Percentiles rank a stretch among this genome's conserved stretches.
Evolutionary conservation across 2,329 filamentous ascomycete genomes (phyloP).

Genomic region (Colletotrichum cuscutae): DNA sequence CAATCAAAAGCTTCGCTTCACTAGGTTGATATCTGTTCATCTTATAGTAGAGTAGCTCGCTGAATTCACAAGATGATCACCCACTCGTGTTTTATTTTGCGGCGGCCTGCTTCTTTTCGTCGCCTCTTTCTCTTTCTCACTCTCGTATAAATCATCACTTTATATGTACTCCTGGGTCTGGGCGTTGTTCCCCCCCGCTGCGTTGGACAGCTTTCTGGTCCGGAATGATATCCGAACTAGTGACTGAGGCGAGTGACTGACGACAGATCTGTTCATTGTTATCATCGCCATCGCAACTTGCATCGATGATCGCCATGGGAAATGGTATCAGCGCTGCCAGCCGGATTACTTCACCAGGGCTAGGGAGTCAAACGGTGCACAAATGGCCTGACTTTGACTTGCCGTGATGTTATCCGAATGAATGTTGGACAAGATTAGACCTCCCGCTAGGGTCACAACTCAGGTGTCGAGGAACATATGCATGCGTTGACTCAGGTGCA

Average conservation of each 20-base stretch:
- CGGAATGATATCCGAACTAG: too few species aligned
- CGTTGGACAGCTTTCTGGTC: too few species aligned
- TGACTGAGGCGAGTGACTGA: too few species aligned
- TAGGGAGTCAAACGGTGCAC: too few species aligned
- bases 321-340: not conserved
- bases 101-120: too few species aligned
- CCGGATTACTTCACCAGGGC: not conserved
- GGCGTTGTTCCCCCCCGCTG: too few species aligned
- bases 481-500: not conserved
- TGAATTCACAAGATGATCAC: too few species aligned
- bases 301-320: not conserved
- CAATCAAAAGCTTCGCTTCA: not conserved
- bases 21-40: not conserved
- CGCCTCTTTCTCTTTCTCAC: too few species aligned
- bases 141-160: too few species aligned
- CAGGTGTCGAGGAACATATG: not conserved
- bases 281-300: not conserved
- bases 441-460: not conserved
- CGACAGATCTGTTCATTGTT: not conserved
- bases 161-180: too few species aligned
- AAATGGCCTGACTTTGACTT: slow-evolving; percentile 10
- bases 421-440: slow-evolving; percentile 4
- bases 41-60: not conserved
- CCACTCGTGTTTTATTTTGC: too few species aligned
- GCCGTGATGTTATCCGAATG: not conserved